A percentile compares a stretch with the other conserved stretches of the same genome.
Evolutionary conservation across 352 stramenopile genomes (phyloP).

Genomic region (Thraustochytrium sp.): DNA sequence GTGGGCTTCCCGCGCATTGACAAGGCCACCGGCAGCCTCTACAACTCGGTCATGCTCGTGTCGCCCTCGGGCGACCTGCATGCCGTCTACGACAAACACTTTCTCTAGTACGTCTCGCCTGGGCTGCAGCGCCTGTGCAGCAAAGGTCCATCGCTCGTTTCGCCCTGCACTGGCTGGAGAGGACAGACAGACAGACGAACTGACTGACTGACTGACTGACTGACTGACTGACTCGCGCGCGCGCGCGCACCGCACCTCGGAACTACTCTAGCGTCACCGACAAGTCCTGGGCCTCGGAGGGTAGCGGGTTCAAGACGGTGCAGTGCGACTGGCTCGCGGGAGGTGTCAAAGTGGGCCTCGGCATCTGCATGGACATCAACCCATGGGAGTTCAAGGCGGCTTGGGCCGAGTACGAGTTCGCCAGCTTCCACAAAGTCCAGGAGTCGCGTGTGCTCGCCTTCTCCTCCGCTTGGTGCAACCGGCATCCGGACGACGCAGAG

Average conservation of each 20-base stretch:
- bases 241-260: too few species aligned
- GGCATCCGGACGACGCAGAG: constrained; percentile 4
- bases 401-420: constrained; percentile 67
- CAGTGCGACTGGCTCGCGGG: constrained; percentile 10
- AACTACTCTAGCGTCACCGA: background rate
- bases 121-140: too few species aligned
- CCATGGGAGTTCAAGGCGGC: constrained; percentile 66
- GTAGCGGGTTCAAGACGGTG: background rate
- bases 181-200: too few species aligned
- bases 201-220: background rate
- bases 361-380: constrained; percentile 82
- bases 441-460: background rate
- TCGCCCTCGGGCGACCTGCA: background rate
- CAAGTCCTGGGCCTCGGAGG: background rate
- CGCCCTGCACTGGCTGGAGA: too few species aligned
- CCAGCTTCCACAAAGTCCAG: constrained; percentile 35
- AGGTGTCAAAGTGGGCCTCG: background rate
- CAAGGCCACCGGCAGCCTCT: background rate
- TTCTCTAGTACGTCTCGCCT: constrained; percentile 38
- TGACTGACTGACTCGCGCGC: constrained; percentile 1
- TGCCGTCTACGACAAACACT: constrained; percentile 31
- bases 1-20: background rate
- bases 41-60: constrained; percentile 34
- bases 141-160: too few species aligned
- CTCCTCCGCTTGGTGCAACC: constrained; percentile 35